Evolutionary conservation across 495 filamentous ascomycete species (phyloP), one percentile per base, ranked within the genome.

Genomic region (Aspergillus bertholletiae): DNA sequence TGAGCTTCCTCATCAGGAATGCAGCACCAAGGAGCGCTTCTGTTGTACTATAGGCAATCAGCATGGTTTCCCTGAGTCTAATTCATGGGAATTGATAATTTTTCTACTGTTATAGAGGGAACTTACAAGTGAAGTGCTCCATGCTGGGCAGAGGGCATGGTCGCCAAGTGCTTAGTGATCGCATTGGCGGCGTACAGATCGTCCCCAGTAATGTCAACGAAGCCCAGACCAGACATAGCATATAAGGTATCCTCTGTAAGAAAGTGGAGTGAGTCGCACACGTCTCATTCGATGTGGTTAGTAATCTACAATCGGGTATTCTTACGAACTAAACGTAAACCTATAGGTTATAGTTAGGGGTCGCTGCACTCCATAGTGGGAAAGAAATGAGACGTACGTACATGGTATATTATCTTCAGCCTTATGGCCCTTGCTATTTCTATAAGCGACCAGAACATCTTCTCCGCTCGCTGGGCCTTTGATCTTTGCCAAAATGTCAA

Each of bases 101-200:
- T n/a, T n/a, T n/a, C n/a, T 20, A 44, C 15, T 1, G 15, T 13
- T 7, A 6, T 12, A 9, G 2, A n/a, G 0, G 13, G 12, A 15
- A 55, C 66, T 50, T 24, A 73, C 71, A 74, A 74, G 34, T 74
- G 72, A 24, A 74, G 35, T n/a, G 65, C 69, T 11, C 72, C 72
- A 58, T 74, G 71, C 47, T 67, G 63, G 0, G 69, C 64, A 5
- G 67, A 70, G 0, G 71, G 69, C 59, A 66, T 63, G 24, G 56
- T 48, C 15, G 64, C 64, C 61, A 74, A 61, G 54, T 73, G 66
- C 28, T 51, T 60, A 8, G 72, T 75, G 23, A 71, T 60, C 2
- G 56, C 59, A 49, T 75, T 75, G 6, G 71, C 61, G 20, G 20
- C 46, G 49, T 63, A 75, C 5, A 55, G 9, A 28, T 67, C 51